phyloP scores from a whole-genome alignment of 1,139 yeast species.

The Geotrichum aggregatum region DNA sequence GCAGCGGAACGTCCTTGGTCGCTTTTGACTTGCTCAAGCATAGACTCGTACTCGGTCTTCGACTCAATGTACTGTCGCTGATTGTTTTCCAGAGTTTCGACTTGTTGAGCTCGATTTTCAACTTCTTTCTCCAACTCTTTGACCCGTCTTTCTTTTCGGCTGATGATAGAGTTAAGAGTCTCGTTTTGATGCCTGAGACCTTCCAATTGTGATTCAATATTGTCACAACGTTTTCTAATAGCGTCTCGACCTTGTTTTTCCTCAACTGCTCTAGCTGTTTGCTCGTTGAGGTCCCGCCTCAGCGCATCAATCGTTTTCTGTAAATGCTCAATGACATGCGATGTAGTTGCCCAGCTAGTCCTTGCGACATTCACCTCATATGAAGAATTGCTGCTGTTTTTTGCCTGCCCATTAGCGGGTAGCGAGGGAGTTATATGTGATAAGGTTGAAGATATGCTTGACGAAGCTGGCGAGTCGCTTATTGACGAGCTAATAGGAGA shows the following conservation, averaged over 20 bases:
- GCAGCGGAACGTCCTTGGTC: slow-evolving; percentile 27
- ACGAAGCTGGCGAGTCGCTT: neutral
- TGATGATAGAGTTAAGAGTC: slow-evolving; percentile 29
- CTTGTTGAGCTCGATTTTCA: slow-evolving; percentile 9
- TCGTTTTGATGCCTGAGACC: slow-evolving; percentile 33
- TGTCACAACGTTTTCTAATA: slow-evolving; percentile 28
- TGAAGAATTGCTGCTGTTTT: slow-evolving; percentile 4
- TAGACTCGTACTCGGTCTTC: slow-evolving; percentile 14
- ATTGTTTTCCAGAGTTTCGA: slow-evolving; percentile 15
- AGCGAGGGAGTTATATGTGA: neutral
- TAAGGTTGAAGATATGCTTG: slow-evolving; percentile 12
- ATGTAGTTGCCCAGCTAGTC: slow-evolving; percentile 24
- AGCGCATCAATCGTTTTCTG: slow-evolving; percentile 32
- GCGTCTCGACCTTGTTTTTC: slow-evolving; percentile 31
- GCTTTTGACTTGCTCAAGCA: slow-evolving; percentile 16
- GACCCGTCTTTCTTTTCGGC: slow-evolving; percentile 33
- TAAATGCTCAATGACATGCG: slow-evolving; percentile 32
- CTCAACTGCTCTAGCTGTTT: slow-evolving; percentile 29
- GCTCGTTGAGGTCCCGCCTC: slow-evolving; percentile 30
- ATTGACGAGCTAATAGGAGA: slow-evolving; percentile 11
- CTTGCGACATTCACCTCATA: slow-evolving; percentile 21
- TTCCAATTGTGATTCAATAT: slow-evolving; percentile 28
- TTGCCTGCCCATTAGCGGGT: slow-evolving; percentile 3
- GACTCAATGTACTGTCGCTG: slow-evolving; percentile 16
- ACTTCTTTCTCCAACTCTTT: slow-evolving; percentile 26